Evolutionary conservation across 768 basidiomycete species (phyloP).

Genomic region (Rhodotorula diobovata): DNA sequence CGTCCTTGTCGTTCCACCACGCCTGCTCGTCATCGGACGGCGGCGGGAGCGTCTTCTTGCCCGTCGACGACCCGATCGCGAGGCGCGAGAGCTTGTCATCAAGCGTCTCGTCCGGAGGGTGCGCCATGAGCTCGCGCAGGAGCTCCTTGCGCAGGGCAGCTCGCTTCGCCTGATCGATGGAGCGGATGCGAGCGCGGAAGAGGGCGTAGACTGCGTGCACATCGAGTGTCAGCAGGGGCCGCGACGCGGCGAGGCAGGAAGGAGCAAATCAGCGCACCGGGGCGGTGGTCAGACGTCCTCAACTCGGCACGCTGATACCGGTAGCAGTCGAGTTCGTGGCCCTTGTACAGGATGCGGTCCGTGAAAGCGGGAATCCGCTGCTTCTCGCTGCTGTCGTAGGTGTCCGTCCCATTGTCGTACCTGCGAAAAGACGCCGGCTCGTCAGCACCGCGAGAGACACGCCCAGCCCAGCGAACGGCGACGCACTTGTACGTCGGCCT

Average conservation of each 20-base stretch:
- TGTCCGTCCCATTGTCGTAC: slow-evolving; percentile 57
- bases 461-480: slow-evolving; percentile 50
- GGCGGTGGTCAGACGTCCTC: slow-evolving; percentile 89
- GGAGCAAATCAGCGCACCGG: slow-evolving; percentile 56
- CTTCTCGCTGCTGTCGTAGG: slow-evolving; percentile 94
- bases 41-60: slow-evolving; percentile 9
- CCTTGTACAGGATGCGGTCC: slow-evolving; percentile 88
- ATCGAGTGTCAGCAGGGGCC: not conserved
- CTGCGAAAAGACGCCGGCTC: not conserved
- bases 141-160: slow-evolving; percentile 20
- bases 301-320: slow-evolving; percentile 81
- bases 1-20: slow-evolving; percentile 27
- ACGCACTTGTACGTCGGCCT: slow-evolving; percentile 89
- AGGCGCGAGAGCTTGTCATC: slow-evolving; percentile 21
- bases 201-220: slow-evolving; percentile 66
- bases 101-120: slow-evolving; percentile 13
- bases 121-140: slow-evolving; percentile 17
- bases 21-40: slow-evolving; percentile 25
- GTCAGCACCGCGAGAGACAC: no score
- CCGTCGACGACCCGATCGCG: not conserved
- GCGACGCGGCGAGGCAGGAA: not conserved
- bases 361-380: slow-evolving; percentile 96
- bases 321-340: slow-evolving; percentile 63
- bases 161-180: slow-evolving; percentile 67
- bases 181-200: slow-evolving; percentile 70